Conservation (phyloP, 345 rosid genomes). For the Dimocarpus longan region DNA sequence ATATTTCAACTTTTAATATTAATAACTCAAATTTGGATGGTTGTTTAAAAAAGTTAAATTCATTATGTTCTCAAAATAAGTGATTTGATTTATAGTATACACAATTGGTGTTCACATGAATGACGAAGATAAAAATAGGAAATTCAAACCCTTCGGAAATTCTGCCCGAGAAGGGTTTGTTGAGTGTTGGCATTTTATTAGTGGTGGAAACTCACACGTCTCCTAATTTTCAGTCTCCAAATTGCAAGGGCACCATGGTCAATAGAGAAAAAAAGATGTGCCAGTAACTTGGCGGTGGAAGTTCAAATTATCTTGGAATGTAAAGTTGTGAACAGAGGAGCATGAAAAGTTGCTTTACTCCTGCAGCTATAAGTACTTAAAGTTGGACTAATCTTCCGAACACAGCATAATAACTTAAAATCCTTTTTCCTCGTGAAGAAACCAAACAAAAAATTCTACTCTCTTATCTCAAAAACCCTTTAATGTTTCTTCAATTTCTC, state of each 20-base stretch:
- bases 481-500: neutral
- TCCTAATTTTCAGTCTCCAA: neutral
- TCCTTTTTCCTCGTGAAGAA: neutral
- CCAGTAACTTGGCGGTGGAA: neutral
- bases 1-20: no score
- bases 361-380: constrained; percentile 47
- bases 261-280: neutral
- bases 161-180: no score
- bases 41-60: no score
- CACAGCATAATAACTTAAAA: neutral
- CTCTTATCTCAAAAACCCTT: neutral
- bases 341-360: neutral
- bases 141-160: no score
- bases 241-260: constrained; percentile 20
- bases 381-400: neutral
- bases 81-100: no score
- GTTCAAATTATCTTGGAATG: constrained; percentile 21
- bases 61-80: no score
- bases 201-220: no score
- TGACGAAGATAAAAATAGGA: no score
- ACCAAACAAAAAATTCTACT: neutral
- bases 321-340: constrained; percentile 6
- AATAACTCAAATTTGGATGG: no score
- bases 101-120: no score
- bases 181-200: no score